Percentiles rank a stretch among this genome's conserved stretches.
Evolutionary conservation across 2,329 filamentous ascomycete genomes (phyloP).

Genomic region (Hypoxylon sp.): DNA sequence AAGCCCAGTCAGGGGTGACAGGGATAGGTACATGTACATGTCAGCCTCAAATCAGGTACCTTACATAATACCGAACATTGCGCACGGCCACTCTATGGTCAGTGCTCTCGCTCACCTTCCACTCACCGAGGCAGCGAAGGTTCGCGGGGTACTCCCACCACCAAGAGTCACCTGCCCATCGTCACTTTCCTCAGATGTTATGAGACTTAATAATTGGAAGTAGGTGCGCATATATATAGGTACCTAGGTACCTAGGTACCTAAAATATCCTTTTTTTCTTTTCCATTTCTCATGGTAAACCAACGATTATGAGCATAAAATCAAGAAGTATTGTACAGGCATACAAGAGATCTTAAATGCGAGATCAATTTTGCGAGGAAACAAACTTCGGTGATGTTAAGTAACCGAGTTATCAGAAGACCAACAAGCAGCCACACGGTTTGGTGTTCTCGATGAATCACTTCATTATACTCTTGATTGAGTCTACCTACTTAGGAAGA

Average conservation of each 20-base stretch:
- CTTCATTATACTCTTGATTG: neutral
- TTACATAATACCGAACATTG: neutral
- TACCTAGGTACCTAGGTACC: too few relatives aligned
- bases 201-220: neutral
- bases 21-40: constrained; percentile 10
- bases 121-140: neutral
- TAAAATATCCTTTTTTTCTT: too few relatives aligned
- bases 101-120: neutral
- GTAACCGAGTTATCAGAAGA: neutral
- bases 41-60: constrained; percentile 18
- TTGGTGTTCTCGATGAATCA: neutral
- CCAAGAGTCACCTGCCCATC: neutral
- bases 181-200: neutral
- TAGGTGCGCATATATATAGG: neutral
- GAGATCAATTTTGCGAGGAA: neutral
- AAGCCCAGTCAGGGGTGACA: constrained; percentile 34
- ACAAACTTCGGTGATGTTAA: neutral
- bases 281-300: too few relatives aligned
- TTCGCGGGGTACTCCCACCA: neutral
- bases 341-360: too few relatives aligned
- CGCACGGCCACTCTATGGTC: constrained; percentile 2
- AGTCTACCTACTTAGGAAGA: too few relatives aligned
- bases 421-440: neutral
- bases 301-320: too few relatives aligned
- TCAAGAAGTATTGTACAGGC: too few relatives aligned